Base-by-base conservation (phyloP, 257 asterid genomes). In the Capsicum rhomboideum region DNA sequence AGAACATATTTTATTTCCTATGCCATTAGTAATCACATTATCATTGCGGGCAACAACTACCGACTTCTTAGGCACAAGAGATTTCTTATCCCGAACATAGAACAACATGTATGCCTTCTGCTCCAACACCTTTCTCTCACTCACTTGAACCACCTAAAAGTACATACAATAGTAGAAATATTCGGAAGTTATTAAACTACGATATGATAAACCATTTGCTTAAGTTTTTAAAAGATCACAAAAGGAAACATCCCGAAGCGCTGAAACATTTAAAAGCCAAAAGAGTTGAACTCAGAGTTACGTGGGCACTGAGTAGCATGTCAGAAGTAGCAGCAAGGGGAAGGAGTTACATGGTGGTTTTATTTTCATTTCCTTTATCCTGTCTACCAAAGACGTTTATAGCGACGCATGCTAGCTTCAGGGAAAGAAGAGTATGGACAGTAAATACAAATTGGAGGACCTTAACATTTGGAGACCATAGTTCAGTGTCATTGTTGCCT, bases 91-190 rank as follows among this genome's bases (percentile, higher is more conserved):
- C 50, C 97, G 91, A 74, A 97, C 97, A 87, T 97, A 97, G 86
- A 97, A 97, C 85, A 97, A 86, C 98, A 97, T 97, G 85, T 97
- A 97, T 42, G 99, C 99, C 90, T 97, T 93, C 89, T 97, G 99
- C 82, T 90, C 93, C 86, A 97, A 90, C 87, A 95, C 99, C 85
- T 84, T 90, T 85, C 82, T 91, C 90, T 97, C 98, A 82, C 71
- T 91, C 46, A 97, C 98, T 91, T 95, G 98, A 89, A 84, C 71
- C 59, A 97, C 99, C 99, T 97, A 90, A 85, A 66, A 84, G 86
- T 59, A 82, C 75, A 21, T 29, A 18, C 10, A 40, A 77, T 10
- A 17, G 46, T 75, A 75, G 59, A 9, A 50, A 28, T 28, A 52
- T 28, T 77, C 82, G 50, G 46, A 77, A 77, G 64, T 44, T 28